Percentiles rank a stretch among this genome's conserved stretches.
Evolutionary conservation across 2,329 filamentous ascomycete species (phyloP).

Genomic region (Didymella exigua): DNA sequence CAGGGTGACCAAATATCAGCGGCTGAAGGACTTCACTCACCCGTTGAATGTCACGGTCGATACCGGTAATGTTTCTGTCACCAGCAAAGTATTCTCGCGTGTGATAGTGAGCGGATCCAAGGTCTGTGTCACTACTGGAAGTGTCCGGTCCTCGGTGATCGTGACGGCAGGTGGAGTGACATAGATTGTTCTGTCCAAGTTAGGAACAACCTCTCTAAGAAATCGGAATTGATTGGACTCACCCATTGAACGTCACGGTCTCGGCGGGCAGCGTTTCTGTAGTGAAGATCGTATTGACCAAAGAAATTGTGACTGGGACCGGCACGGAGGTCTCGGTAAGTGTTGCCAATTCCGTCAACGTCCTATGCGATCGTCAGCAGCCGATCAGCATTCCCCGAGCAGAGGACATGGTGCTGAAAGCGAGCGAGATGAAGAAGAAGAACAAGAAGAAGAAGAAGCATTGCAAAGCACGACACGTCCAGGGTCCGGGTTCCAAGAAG

Average conservation of each 20-base stretch:
- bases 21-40: background rate
- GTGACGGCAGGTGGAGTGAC: background rate
- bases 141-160: background rate
- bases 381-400: background rate
- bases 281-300: background rate
- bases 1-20: background rate
- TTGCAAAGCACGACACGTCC: background rate
- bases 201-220: background rate
- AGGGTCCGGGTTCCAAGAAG: background rate
- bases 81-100: background rate
- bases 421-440: background rate
- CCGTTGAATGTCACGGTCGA: conserved; percentile 5
- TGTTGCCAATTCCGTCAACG: background rate
- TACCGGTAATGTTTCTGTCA: conserved; percentile 2
- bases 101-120: background rate
- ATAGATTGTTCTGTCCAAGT: background rate
- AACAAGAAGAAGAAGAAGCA: background rate
- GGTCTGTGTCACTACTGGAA: background rate
- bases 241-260: conserved; percentile 6
- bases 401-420: background rate
- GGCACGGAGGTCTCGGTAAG: background rate
- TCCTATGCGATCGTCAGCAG: conserved; percentile 4
- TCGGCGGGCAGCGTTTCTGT: background rate
- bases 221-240: background rate
- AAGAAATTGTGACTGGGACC: background rate